Evolutionary conservation across 2,329 filamentous ascomycete species (phyloP).

Genomic region (Diaporthe sp.): DNA sequence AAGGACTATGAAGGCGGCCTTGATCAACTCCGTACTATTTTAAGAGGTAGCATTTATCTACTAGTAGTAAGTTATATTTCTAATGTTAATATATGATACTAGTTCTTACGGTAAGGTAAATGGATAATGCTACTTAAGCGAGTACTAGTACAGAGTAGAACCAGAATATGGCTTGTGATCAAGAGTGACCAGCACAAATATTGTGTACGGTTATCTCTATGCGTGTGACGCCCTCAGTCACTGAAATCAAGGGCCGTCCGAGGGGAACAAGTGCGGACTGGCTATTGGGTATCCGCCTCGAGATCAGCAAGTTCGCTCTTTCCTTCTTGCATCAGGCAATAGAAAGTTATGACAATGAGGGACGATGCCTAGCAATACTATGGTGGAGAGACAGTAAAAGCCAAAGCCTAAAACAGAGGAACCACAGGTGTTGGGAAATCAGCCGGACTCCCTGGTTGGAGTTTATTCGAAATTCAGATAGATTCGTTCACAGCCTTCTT

Average conservation of each 20-base stretch:
- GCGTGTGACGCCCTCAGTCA: not conserved
- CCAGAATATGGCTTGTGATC: not conserved
- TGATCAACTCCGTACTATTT: too few relatives aligned
- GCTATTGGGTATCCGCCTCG: not conserved
- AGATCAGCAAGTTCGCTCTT: not conserved
- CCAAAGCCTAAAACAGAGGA: not conserved
- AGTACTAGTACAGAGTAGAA: not conserved
- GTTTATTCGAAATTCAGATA: slow-evolving; percentile 21
- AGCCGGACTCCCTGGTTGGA: not conserved
- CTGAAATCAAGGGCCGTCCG: too few relatives aligned
- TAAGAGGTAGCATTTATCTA: not conserved
- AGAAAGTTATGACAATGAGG: not conserved
- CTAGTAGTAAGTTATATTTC: not conserved
- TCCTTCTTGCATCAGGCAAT: not conserved
- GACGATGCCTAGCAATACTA: not conserved
- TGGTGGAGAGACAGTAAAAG: not conserved
- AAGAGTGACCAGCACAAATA: too few relatives aligned
- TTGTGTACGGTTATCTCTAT: too few relatives aligned
- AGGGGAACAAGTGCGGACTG: too few relatives aligned
- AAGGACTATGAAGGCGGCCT: too few relatives aligned
- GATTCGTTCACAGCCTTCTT: not conserved
- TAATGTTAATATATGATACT: not conserved
- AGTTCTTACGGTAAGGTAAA: not conserved
- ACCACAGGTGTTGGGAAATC: not conserved
- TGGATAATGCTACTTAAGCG: not conserved